These are phyloP conservation scores for Citrus trifoliata DNA, from an alignment of 345 rosid species.

Conservation along the genomic window DNA sequence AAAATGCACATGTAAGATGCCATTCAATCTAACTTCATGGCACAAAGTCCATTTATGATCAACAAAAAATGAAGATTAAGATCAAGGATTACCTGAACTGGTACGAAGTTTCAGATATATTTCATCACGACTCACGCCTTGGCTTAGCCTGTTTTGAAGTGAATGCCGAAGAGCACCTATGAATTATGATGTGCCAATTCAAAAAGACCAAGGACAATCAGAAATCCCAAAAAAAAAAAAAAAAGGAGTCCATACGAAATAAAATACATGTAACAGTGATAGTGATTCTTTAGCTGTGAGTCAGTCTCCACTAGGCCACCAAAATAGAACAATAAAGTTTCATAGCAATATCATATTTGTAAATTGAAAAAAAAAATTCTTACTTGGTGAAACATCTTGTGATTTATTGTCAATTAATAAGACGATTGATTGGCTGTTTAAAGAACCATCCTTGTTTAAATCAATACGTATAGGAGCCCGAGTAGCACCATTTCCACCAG, in stretches of 20 bases:
- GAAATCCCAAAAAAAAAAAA: slow-evolving; percentile 6
- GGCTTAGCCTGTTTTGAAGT: slow-evolving; percentile 87
- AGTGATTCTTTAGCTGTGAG: not conserved
- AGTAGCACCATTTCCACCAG: slow-evolving; percentile 99
- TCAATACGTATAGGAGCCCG: slow-evolving; percentile 87
- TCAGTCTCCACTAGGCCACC: not conserved
- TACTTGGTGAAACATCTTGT: slow-evolving; percentile 96
- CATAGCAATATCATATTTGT: not conserved
- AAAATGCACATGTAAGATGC: not conserved
- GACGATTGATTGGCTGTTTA: slow-evolving; percentile 72
- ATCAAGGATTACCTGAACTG: slow-evolving; percentile 58
- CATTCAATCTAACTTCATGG: not conserved
- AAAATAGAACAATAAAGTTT: not conserved
- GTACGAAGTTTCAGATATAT: slow-evolving; percentile 85
- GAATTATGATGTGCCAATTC: slow-evolving; percentile 30
- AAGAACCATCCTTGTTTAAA: slow-evolving; percentile 62
- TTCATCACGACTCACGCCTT: slow-evolving; percentile 87
- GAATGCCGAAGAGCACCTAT: slow-evolving; percentile 91
- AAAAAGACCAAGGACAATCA: slow-evolving; percentile 24
- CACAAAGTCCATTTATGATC: not conserved
- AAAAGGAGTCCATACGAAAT: not conserved
- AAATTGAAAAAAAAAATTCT: slow-evolving; percentile 13
- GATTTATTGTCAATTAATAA: slow-evolving; percentile 86
- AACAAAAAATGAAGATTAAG: not conserved
- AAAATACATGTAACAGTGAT: not conserved